Base-by-base conservation (phyloP, 2,329 filamentous ascomycete genomes). In the Scorias spongiosa region DNA sequence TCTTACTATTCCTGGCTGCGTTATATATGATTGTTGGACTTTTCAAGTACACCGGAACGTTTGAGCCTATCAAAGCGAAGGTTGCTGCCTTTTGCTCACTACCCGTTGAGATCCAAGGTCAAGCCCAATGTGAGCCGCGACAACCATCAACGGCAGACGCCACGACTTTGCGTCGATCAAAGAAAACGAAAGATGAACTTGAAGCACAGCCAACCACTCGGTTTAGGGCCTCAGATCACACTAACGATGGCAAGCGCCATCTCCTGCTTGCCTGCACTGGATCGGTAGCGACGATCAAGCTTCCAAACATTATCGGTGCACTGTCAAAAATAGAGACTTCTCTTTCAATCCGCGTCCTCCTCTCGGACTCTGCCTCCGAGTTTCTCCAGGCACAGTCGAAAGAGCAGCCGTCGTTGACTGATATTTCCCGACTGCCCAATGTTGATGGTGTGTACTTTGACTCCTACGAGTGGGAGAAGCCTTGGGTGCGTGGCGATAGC, bases 231-330 rank as follows among this genome's bases (percentile, higher is more conserved):
- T 51, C 60, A 9, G 56, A 63, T 37, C 57, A 65, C 46, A 48
- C 58, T 17, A 56, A 63, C 41, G 75, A 78, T 54, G 60, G 62
- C 14, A 77, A 75, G 55, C 63, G 63, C 10, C 78, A 83, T 56
- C 66, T 83, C 42, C 68, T 86, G 12, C 69, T 85, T 37, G 77
- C 75, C 32, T 76, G 77, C 34, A 79, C 73, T 29, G 81, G 81
- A 41, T 81, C 82, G 1, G 85, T 93, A n/a, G 88, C 88, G 11
- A 86, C 84, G 6, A 93, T 94, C 57, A 95, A 95, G 59, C 62
- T 72, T 45, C 67, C 68, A 1, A 58, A 62, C 44, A 71, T 72
- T 40, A 56, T 70, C 36, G 56, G 64, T 14, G 70, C 77, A 1
- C 71, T 88, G 3, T 69, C 70, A 53, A 51, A 63, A 10, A 4